Evolutionary conservation across 192 early-diverging fungal species (phyloP), one percentile per base, ranked within the genome.

Genomic region (Coemansia sp.): DNA sequence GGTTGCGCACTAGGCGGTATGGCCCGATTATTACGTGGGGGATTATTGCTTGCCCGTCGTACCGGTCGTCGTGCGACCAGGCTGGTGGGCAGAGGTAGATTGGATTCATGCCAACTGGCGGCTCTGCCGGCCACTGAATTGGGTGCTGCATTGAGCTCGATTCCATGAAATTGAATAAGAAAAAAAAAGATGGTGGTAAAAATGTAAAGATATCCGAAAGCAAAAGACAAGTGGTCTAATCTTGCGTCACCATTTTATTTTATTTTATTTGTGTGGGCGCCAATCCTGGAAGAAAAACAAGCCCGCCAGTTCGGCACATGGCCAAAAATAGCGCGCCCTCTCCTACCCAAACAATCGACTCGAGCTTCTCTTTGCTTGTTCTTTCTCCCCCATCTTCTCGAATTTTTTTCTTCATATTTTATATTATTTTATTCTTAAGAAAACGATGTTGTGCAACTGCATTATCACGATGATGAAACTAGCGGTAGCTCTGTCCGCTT

Each of bases 1-100:
- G 64, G 53, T 93, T 86, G 32, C 88, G 84, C 15, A 90, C 88
- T 29, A 86, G 76, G 42, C 87, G 84, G 76, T 91, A 93, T 7
- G 95, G 95, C 0, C 95, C 95, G 1, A 95, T 86, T 37, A 86
- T 89, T 14, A 97, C 70, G 32, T 76, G 63, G 17, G 66, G 79
- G 4, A 82, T 41, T n/a, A 82, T 68, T 11, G 79, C 62, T 36
- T 82, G 79, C 6, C 68, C 73, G 17, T 12, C 38, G 56, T 82
- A 76, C 19, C 79, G 62, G 63, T 82, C 79, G 20, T 76, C 70
- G 64, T 82, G 69, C 17, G 54, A 40, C 79, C 79, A 82, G 8
- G 38, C 32, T 0, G 79, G 73, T 1, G 70, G 73, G 36, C 59
- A 67, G 6, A 76, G 54, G 38, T 68, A 43, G 43, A 82, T 76